These are phyloP conservation scores for Vaccinium macrocarpon DNA, from an alignment of 148 eudicot genomes.

Conservation along the genomic window DNA sequence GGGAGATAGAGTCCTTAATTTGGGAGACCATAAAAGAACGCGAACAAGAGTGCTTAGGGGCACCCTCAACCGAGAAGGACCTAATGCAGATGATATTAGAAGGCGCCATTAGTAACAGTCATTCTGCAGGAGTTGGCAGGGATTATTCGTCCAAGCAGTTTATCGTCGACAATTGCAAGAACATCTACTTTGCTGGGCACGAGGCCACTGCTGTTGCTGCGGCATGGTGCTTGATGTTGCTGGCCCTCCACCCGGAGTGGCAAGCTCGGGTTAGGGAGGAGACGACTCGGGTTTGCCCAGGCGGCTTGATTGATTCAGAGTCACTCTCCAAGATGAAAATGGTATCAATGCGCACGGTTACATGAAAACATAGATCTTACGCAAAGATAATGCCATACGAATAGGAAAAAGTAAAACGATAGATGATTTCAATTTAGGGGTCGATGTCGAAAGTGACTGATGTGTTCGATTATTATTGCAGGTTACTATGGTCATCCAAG, in stretches of 20 bases:
- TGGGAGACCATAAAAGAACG: slow-evolving; percentile 70
- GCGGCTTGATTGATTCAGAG: slow-evolving; percentile 36
- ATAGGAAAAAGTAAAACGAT: not conserved
- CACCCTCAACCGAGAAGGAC: slow-evolving; percentile 38
- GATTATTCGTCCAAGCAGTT: slow-evolving; percentile 45
- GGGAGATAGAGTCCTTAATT: slow-evolving; percentile 60
- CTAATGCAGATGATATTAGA: slow-evolving; percentile 67
- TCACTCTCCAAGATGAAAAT: slow-evolving; percentile 63
- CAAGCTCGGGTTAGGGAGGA: slow-evolving; percentile 60
- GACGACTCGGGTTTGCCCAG: slow-evolving; percentile 29
- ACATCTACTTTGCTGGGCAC: slow-evolving; percentile 87
- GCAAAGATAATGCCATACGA: not conserved
- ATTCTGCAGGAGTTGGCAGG: slow-evolving; percentile 22
- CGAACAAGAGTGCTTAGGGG: slow-evolving; percentile 32
- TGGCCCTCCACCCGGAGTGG: slow-evolving; percentile 80
- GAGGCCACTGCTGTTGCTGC: slow-evolving; percentile 81
- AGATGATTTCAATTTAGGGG: not conserved
- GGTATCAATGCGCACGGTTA: slow-evolving; percentile 32
- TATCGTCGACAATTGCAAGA: slow-evolving; percentile 85
- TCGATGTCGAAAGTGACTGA: not conserved
- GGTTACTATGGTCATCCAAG: slow-evolving; percentile 88
- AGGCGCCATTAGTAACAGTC: slow-evolving; percentile 43
- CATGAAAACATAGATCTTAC: not conserved
- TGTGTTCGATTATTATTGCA: slow-evolving; percentile 7
- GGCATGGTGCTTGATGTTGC: slow-evolving; percentile 83